phyloP scores from a whole-genome alignment of 352 stramenopile genomes.

The Phytopythium aichiense region DNA sequence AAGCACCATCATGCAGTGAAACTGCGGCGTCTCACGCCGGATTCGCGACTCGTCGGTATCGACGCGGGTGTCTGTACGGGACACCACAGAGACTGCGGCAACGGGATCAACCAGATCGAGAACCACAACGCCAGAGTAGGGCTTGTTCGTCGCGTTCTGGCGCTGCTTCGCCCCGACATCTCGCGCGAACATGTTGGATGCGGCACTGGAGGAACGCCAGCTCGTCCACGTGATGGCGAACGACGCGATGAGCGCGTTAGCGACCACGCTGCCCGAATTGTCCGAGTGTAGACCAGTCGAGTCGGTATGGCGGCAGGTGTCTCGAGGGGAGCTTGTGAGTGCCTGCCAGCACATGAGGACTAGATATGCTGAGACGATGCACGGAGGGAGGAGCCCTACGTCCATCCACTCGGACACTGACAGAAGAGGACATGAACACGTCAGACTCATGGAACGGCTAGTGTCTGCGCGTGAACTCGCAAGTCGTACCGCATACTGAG shows the following conservation, averaged over 20 bases:
- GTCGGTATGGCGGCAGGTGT: conserved; percentile 28
- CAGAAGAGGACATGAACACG: background rate
- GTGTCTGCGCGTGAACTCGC: background rate
- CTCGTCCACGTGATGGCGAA: conserved; percentile 68
- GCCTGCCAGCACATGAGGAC: conserved; percentile 78
- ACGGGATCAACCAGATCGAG: conserved; percentile 64
- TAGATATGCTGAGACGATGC: conserved; percentile 65
- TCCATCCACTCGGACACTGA: conserved; percentile 73
- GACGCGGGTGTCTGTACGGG: background rate
- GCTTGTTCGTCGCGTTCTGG: background rate
- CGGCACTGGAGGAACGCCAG: conserved; percentile 62
- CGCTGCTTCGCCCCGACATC: conserved; percentile 13
- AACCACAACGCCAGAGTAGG: conserved; percentile 25
- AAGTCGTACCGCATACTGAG: conserved; percentile 43
- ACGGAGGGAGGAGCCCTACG: conserved; percentile 67
- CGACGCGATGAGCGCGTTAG: conserved; percentile 50
- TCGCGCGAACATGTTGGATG: conserved; percentile 47
- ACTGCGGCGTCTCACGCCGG: conserved; percentile 86
- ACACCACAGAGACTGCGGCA: conserved; percentile 44
- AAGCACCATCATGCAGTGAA: conserved; percentile 91
- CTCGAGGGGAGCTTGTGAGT: conserved; percentile 50
- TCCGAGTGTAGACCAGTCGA: conserved; percentile 8
- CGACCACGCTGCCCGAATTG: conserved; percentile 35
- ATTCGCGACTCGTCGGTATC: conserved; percentile 10
- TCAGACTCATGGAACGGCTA: background rate